Percentiles rank a stretch among this genome's conserved stretches.
Evolutionary conservation across 257 asterid genomes (phyloP).

Genomic region (Rubia yunnanensis): DNA sequence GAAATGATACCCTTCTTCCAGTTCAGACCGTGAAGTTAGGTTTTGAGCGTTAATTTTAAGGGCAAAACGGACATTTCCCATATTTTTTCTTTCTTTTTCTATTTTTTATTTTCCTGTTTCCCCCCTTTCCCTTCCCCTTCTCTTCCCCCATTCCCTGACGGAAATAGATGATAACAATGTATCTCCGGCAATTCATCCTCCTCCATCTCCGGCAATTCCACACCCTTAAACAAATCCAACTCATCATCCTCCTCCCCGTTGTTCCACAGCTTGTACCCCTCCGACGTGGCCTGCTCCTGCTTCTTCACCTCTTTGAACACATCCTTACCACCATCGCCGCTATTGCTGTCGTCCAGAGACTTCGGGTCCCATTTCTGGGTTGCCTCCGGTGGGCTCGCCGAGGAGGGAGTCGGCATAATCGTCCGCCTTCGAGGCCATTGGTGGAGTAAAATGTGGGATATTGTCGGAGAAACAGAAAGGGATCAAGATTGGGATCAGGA

Average conservation of each 20-base stretch:
- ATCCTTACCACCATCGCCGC: slow-evolving; percentile 14
- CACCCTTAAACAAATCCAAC: slow-evolving; percentile 45
- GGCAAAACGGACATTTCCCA: too few species aligned
- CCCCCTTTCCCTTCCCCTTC: too few species aligned
- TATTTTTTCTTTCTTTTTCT: too few species aligned
- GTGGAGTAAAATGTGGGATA: slow-evolving; percentile 46
- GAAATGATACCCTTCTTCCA: too few species aligned
- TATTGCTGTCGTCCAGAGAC: slow-evolving; percentile 5
- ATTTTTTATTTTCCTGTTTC: too few species aligned
- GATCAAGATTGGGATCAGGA: slow-evolving; percentile 13
- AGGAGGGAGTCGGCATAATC: slow-evolving; percentile 25
- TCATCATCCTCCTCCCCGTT: slow-evolving; percentile 30
- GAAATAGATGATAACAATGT: too few species aligned
- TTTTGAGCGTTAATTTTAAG: too few species aligned
- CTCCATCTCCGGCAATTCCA: too few species aligned
- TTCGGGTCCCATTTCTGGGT: slow-evolving; percentile 9
- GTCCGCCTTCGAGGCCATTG: slow-evolving; percentile 31
- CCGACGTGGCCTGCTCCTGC: slow-evolving; percentile 22
- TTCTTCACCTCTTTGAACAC: slow-evolving; percentile 20
- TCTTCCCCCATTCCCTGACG: too few species aligned
- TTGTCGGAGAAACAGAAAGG: slow-evolving; percentile 18
- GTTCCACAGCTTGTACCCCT: slow-evolving; percentile 42
- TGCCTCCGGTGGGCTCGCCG: neutral
- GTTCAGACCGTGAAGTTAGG: too few species aligned
- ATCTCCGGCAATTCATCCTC: slow-evolving; percentile 22